Base-by-base conservation (phyloP, 2,329 filamentous ascomycete genomes). In the Scleromitrula shiraiana region DNA sequence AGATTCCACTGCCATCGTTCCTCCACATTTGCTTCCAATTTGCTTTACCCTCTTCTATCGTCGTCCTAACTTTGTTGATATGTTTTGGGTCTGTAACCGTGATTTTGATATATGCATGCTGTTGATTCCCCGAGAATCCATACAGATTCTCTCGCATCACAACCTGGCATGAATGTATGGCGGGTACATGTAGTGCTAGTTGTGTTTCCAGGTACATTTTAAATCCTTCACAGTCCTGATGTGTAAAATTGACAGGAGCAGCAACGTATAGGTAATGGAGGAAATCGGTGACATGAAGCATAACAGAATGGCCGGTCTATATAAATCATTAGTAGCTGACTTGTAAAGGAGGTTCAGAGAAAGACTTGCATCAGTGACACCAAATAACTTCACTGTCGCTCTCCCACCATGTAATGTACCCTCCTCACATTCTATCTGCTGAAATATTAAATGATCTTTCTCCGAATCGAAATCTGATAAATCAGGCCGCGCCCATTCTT, bases 21-120 rank as follows among this genome's bases (percentile, higher is more conserved):
- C 81, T 85, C 91, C 93, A 98, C 66, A 96, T 75, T 4, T 84
- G 82, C 65, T 91, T 95, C 77, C 88, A 97, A 63, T 97, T 96
- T 50, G 86, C 84, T 50, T 78, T 73, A 8, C 85, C 83, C 7
- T 71, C 72, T 65, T 96, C 87, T 40, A 98, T 85, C 0, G 80
- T 74, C 4, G 73, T 76, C 38, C 93, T 83, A 27, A 97, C 77
- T 57, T 76, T 83, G 63, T 76, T 77, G 63, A 96, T 91, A 64
- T 77, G 79, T 62, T 86, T 96, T 2, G 89, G 91, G 55, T 97
- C 91, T 1, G 80, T 91, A 17, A 96, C 88, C 0, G 88, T 93
- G 59, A 98, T 85, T 68, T 95, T 97, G 52, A 98, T 74, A 62
- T 94, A 98, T 7, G 89, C 89, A 53, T 83, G 93, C 64, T 94